These are phyloP conservation scores for Tricholoma saponaceum DNA, from an alignment of 768 basidiomycete species.

Conservation along the genomic window DNA sequence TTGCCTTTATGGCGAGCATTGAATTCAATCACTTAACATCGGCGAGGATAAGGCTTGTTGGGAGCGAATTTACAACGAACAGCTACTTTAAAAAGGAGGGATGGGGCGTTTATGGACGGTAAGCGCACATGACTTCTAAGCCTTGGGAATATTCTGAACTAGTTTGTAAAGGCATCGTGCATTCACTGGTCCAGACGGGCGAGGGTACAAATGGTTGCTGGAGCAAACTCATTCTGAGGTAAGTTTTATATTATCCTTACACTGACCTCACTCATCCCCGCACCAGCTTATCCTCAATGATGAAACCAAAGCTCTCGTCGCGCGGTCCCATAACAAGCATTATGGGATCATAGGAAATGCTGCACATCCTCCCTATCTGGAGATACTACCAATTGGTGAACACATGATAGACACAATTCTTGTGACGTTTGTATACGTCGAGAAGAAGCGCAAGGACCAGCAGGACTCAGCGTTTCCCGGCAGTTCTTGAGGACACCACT, in stretches of 20 bases:
- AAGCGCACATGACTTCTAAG: not conserved
- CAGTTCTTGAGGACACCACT: too few relatives aligned
- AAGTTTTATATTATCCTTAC: not conserved
- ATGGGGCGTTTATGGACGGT: slow-evolving; percentile 19
- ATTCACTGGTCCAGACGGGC: slow-evolving; percentile 21
- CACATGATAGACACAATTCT: slow-evolving; percentile 20
- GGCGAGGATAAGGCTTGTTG: slow-evolving; percentile 24
- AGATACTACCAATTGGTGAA: slow-evolving; percentile 18
- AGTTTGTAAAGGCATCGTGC: slow-evolving; percentile 10
- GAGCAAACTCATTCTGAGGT: slow-evolving; percentile 8
- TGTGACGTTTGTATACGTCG: slow-evolving; percentile 22
- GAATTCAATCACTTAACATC: slow-evolving; percentile 28
- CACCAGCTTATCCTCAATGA: slow-evolving; percentile 17
- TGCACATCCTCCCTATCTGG: slow-evolving; percentile 13
- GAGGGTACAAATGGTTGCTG: slow-evolving; percentile 20
- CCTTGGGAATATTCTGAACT: not conserved
- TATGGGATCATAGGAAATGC: slow-evolving; percentile 9
- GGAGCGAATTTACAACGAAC: slow-evolving; percentile 18
- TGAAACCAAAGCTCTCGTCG: slow-evolving; percentile 12
- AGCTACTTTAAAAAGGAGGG: slow-evolving; percentile 21
- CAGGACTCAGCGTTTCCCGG: too few relatives aligned
- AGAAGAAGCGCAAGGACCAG: slow-evolving; percentile 19
- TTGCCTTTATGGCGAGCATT: slow-evolving; percentile 28
- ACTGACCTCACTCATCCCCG: too few relatives aligned
- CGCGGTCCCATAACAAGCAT: slow-evolving; percentile 13